Evolutionary conservation across 2,329 filamentous ascomycete genomes (phyloP), one percentile per base, ranked within the genome.

Genomic region (Aspergillus glaucus): DNA sequence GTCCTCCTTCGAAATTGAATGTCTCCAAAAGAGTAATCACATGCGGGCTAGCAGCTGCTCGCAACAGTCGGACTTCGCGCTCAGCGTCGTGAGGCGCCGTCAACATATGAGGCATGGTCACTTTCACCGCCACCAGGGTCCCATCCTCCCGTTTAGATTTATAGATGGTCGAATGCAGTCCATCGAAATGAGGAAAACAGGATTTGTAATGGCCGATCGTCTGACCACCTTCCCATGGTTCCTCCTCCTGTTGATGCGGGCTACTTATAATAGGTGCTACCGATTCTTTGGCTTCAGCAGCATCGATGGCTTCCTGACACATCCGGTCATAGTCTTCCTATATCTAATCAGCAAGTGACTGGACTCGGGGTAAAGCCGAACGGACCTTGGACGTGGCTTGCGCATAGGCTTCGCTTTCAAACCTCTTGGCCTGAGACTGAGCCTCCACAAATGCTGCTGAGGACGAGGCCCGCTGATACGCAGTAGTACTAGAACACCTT

Each of bases 91-190:
- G 93, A 8, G 93, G 93, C 50, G 87, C 83, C 34, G 84, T 78
- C 70, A 86, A 82, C 47, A 79, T 75, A 34, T 84, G 84, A 28
- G 88, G 84, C 24, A 82, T 83, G 32, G 93, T 95, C 50, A 96
- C 83, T 65, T 98, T 98, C 44, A 98, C 74, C 2, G 92, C 93
- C 5, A 85, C 75, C 9, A 80, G 55, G 55, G 64, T 55, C 52
- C 71, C 65, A 28, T 67, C 61, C 3, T 68, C 62, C n/a, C 59
- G 55, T 30, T 74, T 71, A 37, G 83, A 83, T 58, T 85, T 85
- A 72, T 91, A 97, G 45, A 98, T 83, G 48, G 85, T 81, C 15
- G 92, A 93, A 53, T 89, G 93, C 10, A 92, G 75, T 17, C 93
- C 93, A 54, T 81, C 77, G 50, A 71, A 73, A 59, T 79, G 73